phyloP scores from a whole-genome alignment of 176 grass and related monocot species.

The Dactylis glomerata region DNA sequence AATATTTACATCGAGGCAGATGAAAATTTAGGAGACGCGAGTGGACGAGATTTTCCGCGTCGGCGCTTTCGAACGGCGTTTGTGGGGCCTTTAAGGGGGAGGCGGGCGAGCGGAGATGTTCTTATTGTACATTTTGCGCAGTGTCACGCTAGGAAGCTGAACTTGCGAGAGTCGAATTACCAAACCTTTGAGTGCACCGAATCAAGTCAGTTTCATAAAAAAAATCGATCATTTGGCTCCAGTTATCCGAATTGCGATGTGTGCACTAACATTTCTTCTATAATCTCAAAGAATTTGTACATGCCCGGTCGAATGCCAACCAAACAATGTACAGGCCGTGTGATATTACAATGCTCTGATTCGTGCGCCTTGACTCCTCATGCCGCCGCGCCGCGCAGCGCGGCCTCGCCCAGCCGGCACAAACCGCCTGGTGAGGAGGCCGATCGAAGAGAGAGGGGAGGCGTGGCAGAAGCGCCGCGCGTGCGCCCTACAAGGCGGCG shows the following conservation, averaged over 20 bases:
- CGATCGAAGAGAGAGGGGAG: background rate
- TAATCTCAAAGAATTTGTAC: background rate
- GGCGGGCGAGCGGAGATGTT: no score
- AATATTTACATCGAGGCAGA: no score
- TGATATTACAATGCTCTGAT: background rate
- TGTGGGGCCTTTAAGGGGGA: no score
- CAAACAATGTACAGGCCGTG: slow-evolving; percentile 9
- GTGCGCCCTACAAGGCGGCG: slow-evolving; percentile 17
- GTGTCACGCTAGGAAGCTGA: no score
- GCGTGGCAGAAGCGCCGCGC: background rate
- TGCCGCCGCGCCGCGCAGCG: background rate
- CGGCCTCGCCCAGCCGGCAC: background rate
- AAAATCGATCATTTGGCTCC: background rate
- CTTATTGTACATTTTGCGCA: no score
- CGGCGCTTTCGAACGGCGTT: no score
- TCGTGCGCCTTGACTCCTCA: background rate
- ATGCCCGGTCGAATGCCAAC: background rate
- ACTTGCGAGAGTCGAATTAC: no score
- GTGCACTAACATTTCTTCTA: background rate
- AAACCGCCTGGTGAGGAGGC: background rate
- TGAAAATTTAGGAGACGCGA: no score
- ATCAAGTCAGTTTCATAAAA: background rate
- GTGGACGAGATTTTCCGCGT: no score
- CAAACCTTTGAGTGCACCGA: background rate
- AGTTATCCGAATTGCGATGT: background rate